Evolutionary conservation across 2,329 filamentous ascomycete species (phyloP), one percentile per base, ranked within the genome.

Genomic region (Cryphonectria parasitica): DNA sequence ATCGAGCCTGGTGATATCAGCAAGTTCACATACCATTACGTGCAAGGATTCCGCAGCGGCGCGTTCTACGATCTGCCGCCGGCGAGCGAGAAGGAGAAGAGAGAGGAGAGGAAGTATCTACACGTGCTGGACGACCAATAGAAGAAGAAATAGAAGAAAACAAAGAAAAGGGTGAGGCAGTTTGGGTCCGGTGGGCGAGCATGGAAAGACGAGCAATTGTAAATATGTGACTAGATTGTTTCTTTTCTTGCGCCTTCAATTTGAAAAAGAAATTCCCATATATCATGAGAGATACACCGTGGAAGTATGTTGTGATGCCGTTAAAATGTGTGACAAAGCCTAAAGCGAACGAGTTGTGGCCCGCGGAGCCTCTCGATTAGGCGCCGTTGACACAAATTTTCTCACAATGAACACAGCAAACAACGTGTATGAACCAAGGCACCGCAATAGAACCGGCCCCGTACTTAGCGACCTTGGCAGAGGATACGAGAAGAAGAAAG

Each of bases 81-180:
- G 64, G 91, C 95, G 78, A 98, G 95, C 45, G 95, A 98, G 84
- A 92, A 92, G 82, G 96, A 99, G 87, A 96, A 91, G 88, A 88
- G 89, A 77, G 95, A 98, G 82, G 95, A 98, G 83, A 96, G 91
- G 88, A 96, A 98, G 87, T 99, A 97, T 81, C 85, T 98, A 81
- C 96, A 99, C 81, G 95, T 99, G 73, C 85, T 94, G 79, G 93
- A 97, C 80, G 91, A 96, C 81, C 89, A 94, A 86, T 96, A 64
- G 61, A 64, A 28, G 39, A 28, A 25, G 90, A 84, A 81, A 72
- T 70, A 76, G 70, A 69, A 45, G 67, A 68, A 83, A 81, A 72
- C 71, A 77, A 69, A 68, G 43, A 68, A 69, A 49, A 49, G 45
- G 22, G 8, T n/a, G 45, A 49, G 45, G 17, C 72, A 75, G 28